These are phyloP conservation scores for Aphanomyces cochlioides DNA, from an alignment of 352 stramenopile species.

Conservation along the genomic window DNA sequence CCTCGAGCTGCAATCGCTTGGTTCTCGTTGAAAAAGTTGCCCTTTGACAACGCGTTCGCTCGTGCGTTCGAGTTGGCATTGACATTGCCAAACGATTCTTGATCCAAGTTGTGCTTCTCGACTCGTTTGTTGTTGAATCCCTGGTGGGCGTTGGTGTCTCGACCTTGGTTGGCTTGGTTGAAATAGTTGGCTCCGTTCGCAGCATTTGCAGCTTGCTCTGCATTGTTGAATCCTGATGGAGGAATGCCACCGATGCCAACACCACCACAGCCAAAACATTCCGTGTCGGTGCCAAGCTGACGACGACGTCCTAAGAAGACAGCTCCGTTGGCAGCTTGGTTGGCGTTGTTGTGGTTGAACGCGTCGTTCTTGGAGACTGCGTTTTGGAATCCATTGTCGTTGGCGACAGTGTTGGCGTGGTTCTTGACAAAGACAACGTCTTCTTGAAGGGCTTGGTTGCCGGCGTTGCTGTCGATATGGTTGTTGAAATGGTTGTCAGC, in stretches of 20 bases:
- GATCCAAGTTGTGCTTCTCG: neutral
- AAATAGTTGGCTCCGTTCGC: neutral
- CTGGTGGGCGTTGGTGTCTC: neutral
- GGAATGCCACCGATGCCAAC: neutral
- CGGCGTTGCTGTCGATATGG: neutral
- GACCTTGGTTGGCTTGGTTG: neutral
- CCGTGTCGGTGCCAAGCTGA: too few relatives aligned
- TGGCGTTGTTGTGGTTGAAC: neutral
- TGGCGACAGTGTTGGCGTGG: neutral
- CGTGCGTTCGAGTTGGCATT: neutral
- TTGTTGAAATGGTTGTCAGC: slow-evolving; percentile 2
- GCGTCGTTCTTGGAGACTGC: neutral
- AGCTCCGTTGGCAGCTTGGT: neutral
- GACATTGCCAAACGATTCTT: neutral
- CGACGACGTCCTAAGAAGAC: neutral
- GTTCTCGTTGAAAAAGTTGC: neutral
- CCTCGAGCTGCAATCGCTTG: neutral
- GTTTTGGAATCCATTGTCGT: neutral
- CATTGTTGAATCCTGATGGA: slow-evolving; percentile 2
- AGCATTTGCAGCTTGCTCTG: neutral
- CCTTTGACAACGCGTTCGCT: neutral
- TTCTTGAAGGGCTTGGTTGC: neutral
- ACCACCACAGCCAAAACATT: neutral
- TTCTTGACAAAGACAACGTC: slow-evolving; percentile 1
- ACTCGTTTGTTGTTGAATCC: neutral